Conservation (phyloP, 768 basidiomycete genomes). For the Suillus fuscotomentosus region DNA sequence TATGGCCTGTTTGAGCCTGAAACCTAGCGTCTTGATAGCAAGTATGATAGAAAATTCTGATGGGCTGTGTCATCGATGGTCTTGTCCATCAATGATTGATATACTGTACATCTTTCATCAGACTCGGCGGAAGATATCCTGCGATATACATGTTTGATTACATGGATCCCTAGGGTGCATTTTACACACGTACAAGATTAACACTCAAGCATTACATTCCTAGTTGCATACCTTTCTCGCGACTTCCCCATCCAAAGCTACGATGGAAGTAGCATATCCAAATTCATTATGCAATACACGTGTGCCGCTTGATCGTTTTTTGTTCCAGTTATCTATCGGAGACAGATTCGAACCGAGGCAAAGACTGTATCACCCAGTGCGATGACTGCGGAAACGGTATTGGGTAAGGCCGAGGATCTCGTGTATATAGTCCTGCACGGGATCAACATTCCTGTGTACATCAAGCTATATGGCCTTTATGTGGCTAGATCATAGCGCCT, state of each 20-base stretch:
- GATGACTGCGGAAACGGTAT: neutral
- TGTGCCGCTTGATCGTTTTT: neutral
- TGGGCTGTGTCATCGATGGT: neutral
- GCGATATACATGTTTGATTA: neutral
- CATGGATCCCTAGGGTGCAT: neutral
- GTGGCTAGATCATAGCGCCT: neutral
- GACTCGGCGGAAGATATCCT: neutral
- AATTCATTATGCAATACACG: neutral
- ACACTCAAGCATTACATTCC: neutral
- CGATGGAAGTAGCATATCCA: neutral
- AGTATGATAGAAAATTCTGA: neutral
- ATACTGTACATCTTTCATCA: neutral
- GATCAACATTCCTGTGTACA: conserved; percentile 18
- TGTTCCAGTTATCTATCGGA: neutral
- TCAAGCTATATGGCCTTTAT: neutral
- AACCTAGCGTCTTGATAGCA: neutral
- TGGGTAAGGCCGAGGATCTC: neutral
- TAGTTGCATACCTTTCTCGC: neutral
- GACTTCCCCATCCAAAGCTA: neutral
- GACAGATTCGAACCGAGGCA: neutral
- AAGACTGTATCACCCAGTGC: neutral
- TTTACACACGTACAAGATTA: neutral
- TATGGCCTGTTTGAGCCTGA: neutral
- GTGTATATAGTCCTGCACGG: neutral
- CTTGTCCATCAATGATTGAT: neutral